Conservation (phyloP, 768 basidiomycete species). For the Panaeolus cyanescens region DNA sequence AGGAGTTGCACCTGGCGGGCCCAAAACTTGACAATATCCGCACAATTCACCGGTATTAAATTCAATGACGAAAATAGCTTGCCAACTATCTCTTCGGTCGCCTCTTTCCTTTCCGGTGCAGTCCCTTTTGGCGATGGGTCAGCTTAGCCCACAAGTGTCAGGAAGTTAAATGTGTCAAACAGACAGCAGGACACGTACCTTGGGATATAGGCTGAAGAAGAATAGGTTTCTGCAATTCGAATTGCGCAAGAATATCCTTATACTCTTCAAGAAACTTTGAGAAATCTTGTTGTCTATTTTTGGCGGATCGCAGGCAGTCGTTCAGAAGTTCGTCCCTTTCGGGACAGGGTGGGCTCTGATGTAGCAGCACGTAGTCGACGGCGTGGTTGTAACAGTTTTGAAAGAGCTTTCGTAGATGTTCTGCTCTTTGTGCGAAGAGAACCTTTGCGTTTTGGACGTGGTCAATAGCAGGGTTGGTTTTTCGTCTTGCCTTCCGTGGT, state of each 20-base stretch:
- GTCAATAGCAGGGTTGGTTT: no score
- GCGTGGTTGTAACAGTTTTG: constrained; percentile 21
- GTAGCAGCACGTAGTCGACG: constrained; percentile 17
- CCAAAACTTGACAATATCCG: no score
- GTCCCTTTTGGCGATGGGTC: no score
- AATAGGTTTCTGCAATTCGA: constrained; percentile 8
- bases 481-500: no score
- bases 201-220: constrained; percentile 4
- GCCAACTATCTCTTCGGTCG: no score
- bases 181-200: constrained; percentile 9
- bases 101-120: no score
- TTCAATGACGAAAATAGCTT: no score
- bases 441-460: no score
- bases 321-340: constrained; percentile 19
- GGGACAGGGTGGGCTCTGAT: constrained; percentile 18
- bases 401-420: constrained; percentile 15
- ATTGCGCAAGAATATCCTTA: constrained; percentile 12
- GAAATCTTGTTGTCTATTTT: constrained; percentile 16
- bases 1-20: no score
- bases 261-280: constrained; percentile 14
- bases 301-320: constrained; percentile 19
- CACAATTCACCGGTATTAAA: no score
- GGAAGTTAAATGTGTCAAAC: not conserved
- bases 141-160: no score
- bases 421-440: no score